Percentiles rank a stretch among this genome's conserved stretches.
phyloP scores from a whole-genome alignment of 495 filamentous ascomycete species.

The Penicillium bialowiezense region DNA sequence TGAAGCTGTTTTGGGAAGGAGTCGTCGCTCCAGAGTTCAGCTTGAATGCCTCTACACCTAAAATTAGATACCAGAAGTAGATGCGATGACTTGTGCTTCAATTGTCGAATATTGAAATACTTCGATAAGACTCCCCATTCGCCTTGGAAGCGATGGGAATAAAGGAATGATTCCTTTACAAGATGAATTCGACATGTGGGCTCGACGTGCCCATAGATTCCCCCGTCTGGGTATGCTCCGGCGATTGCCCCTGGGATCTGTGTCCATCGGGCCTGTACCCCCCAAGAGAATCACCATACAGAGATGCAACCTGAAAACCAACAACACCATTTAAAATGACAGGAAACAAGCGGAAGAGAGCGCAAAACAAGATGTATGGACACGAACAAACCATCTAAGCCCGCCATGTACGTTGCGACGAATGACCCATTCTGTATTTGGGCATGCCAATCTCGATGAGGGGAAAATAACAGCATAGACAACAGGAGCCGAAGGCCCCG shows the following conservation, averaged over 20 bases:
- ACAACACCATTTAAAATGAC: conserved; percentile 9
- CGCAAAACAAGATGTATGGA: conserved; percentile 16
- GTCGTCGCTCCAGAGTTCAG: no score
- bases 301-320: conserved; percentile 11
- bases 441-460: conserved; percentile 1
- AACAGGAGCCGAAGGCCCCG: conserved; percentile 1
- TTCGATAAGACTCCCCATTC: conserved; percentile 18
- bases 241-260: conserved; percentile 1
- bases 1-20: no score
- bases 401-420: conserved; percentile 18
- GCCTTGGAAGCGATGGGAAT: conserved; percentile 18
- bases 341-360: conserved; percentile 1
- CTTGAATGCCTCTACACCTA: no score
- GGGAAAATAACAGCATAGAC: background rate
- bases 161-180: conserved; percentile 21
- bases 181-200: conserved; percentile 10
- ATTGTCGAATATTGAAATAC: no score
- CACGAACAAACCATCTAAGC: conserved; percentile 13
- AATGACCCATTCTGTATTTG: conserved; percentile 5
- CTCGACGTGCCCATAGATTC: conserved; percentile 2
- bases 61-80: no score
- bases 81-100: no score
- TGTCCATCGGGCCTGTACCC: conserved; percentile 1
- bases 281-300: conserved; percentile 11
- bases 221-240: background rate